Percentiles rank a stretch among this genome's conserved stretches.
Evolutionary conservation across 495 filamentous ascomycete genomes (phyloP).

Genomic region (Penicillium antarcticum): DNA sequence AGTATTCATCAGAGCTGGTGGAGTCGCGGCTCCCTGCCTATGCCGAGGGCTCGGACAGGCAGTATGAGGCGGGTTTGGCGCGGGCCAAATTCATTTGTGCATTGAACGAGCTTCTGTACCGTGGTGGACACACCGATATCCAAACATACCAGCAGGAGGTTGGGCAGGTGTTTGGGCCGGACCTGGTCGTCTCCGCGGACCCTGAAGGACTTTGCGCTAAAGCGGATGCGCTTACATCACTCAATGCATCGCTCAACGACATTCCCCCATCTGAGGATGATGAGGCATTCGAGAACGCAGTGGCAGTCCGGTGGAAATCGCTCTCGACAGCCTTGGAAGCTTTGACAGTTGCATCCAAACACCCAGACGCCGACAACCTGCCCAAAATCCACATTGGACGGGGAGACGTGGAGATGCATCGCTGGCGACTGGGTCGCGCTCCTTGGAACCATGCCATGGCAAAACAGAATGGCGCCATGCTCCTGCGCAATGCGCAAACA

Average conservation of each 20-base stretch:
- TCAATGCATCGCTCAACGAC: conserved; percentile 44
- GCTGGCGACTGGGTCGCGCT: conserved; percentile 50
- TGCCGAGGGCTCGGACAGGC: conserved; percentile 37
- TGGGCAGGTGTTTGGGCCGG: conserved; percentile 36
- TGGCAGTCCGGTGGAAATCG: conserved; percentile 45
- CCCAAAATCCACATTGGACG: conserved; percentile 58
- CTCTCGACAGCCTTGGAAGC: conserved; percentile 45
- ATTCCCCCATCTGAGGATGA: conserved; percentile 26
- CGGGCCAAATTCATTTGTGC: conserved; percentile 51
- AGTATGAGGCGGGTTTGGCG: conserved; percentile 51
- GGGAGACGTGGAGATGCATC: conserved; percentile 60
- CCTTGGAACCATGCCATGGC: conserved; percentile 46
- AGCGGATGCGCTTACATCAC: conserved; percentile 56
- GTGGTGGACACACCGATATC: conserved; percentile 41
- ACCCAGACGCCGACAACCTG: conserved; percentile 49
- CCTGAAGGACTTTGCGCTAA: conserved; percentile 53
- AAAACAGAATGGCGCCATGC: conserved; percentile 42
- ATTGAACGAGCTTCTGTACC: conserved; percentile 54
- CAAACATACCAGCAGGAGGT: conserved; percentile 51
- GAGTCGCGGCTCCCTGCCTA: conserved; percentile 47
- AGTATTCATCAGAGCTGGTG: conserved; percentile 46
- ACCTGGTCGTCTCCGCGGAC: conserved; percentile 39
- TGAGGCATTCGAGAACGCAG: conserved; percentile 23
- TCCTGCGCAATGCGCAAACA: conserved; percentile 60
- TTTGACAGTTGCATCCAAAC: conserved; percentile 52